Base-by-base conservation (phyloP, 2,329 filamentous ascomycete species). In the Claviceps humidiphila region DNA sequence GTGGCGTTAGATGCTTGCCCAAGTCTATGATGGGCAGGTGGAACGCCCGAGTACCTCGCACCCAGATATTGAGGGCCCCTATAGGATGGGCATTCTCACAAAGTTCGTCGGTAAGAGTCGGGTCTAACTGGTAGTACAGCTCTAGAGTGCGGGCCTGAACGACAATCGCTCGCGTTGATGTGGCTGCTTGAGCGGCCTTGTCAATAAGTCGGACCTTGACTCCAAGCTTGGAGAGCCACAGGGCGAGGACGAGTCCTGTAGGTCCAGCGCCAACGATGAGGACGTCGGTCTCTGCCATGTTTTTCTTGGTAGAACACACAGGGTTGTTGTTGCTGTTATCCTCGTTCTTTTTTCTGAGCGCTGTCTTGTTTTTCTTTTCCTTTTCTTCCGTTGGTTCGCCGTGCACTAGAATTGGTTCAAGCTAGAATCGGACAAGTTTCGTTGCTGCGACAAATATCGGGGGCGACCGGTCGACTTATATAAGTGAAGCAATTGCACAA, bases 181-280 rank as follows among this genome's bases (percentile, higher is more conserved):
- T 64, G 63, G 46, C 71, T 68, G 55, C 73, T 68, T 38, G 71
- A 68, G 56, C 73, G 68, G 17, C 71, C 68, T 73, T 74, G 59
- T 74, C 71, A n/a, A 74, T 61, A 37, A 74, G 68, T n/a, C 71
- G 66, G 3, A 70, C 61, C 16, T 64, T 61, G 50, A 74, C 58
- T 14, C 70, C 69, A 44, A 66, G 66, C 34, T 67, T 64, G 2
- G 70, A 66, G 57, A 74, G 63, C 68, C 70, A 74, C 11, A 67
- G 53, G 5, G 71, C 68, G 38, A 71, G 61, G 70, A 75, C 73
- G 38, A 73, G 57, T 37, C 69, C 69, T 39, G 64, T 61, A 16
- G 68, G 67, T 16, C 70, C 70, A 45, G 70, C 69, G 38, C 69
- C 70, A 47, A 71, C 61, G 46, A 72, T 67, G 54, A 72, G 66